phyloP scores from a whole-genome alignment of 2,329 filamentous ascomycete genomes.

The Exophiala aquamarina region DNA sequence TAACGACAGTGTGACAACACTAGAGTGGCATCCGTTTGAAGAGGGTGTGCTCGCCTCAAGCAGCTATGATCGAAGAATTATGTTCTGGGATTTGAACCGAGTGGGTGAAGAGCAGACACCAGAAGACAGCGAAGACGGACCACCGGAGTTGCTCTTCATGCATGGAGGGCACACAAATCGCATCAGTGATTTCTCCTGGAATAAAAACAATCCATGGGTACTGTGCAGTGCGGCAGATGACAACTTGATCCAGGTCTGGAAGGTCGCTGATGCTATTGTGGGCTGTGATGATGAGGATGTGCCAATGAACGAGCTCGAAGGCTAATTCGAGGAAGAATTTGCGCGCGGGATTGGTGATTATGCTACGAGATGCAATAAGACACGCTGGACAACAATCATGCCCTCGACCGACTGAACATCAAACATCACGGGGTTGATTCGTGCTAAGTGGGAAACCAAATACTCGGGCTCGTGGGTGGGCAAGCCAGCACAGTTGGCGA shows the following conservation, averaged over 20 bases:
- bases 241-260: slow-evolving; percentile 95
- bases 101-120: slow-evolving; percentile 93
- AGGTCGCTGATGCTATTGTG: slow-evolving; percentile 78
- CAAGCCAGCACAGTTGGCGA: too few relatives aligned
- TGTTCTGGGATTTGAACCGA: slow-evolving; percentile 93
- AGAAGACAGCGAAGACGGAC: slow-evolving; percentile 92
- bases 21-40: slow-evolving; percentile 93
- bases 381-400: too few relatives aligned
- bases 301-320: slow-evolving; percentile 73
- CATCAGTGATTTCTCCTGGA: slow-evolving; percentile 97
- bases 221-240: slow-evolving; percentile 95
- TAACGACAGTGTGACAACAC: slow-evolving; percentile 82
- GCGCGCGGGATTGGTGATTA: too few relatives aligned
- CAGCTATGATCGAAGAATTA: slow-evolving; percentile 87
- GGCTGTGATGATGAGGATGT: slow-evolving; percentile 68
- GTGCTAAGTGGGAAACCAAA: too few relatives aligned
- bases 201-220: slow-evolving; percentile 93
- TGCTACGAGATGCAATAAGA: too few relatives aligned
- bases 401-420: too few relatives aligned
- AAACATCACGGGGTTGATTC: too few relatives aligned
- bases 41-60: slow-evolving; percentile 84
- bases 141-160: slow-evolving; percentile 97
- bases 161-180: slow-evolving; percentile 98
- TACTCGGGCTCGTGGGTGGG: too few relatives aligned
- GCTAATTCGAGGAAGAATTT: slow-evolving; percentile 5